Conservation (phyloP, 2,329 filamentous ascomycete genomes). For the Orbilia quercus region DNA sequence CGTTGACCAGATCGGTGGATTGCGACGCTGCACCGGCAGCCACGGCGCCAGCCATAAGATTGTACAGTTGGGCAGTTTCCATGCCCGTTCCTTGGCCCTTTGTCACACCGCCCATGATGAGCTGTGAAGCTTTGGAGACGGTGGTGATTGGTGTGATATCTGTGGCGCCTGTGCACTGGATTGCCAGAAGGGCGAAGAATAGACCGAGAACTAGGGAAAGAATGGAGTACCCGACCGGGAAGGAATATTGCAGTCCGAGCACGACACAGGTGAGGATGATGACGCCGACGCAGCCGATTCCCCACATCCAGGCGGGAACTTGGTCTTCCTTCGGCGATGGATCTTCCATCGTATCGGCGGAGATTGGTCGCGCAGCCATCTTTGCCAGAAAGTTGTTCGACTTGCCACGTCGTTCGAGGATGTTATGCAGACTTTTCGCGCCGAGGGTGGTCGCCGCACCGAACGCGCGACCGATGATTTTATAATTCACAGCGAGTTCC, state of each 20-base stretch:
- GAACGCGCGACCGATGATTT: constrained; percentile 66
- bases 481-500: constrained; percentile 64
- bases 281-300: constrained; percentile 68
- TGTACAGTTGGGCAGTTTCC: constrained; percentile 71
- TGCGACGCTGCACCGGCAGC: constrained; percentile 70
- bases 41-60: constrained; percentile 72
- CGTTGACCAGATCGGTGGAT: constrained; percentile 69
- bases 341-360: constrained; percentile 56
- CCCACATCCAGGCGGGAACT: constrained; percentile 66
- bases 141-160: constrained; percentile 75
- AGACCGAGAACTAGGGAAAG: constrained; percentile 70
- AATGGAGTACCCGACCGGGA: constrained; percentile 70
- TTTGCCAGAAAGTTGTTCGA: constrained; percentile 64
- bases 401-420: constrained; percentile 64
- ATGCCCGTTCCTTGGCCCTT: constrained; percentile 66
- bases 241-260: constrained; percentile 65
- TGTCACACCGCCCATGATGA: constrained; percentile 75
- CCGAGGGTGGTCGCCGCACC: constrained; percentile 66
- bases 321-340: constrained; percentile 59
- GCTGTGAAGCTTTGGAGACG: constrained; percentile 75
- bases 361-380: constrained; percentile 61
- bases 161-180: constrained; percentile 71
- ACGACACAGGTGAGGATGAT: constrained; percentile 68
- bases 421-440: constrained; percentile 64
- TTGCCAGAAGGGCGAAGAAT: constrained; percentile 72